Conservation (phyloP, 441 rosid genomes). For the Arabidopsis lyrata region DNA sequence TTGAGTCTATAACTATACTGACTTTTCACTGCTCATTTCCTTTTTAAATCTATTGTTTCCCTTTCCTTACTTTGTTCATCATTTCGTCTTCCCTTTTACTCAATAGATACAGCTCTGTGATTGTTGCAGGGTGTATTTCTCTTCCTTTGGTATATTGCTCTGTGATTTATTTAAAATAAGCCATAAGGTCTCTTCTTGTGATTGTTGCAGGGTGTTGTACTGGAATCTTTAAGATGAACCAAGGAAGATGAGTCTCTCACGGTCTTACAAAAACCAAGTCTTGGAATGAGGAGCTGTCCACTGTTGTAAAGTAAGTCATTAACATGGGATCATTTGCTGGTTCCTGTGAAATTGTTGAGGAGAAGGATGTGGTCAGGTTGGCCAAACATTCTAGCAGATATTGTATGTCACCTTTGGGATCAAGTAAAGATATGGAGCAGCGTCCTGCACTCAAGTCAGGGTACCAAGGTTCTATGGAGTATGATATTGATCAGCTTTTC, state of each 20-base stretch:
- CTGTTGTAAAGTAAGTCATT: slow-evolving; percentile 8
- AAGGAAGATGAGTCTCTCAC: slow-evolving; percentile 23
- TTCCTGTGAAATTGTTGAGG: slow-evolving; percentile 85
- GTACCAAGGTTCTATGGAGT: slow-evolving; percentile 68
- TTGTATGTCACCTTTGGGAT: slow-evolving; percentile 51
- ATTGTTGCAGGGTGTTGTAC: slow-evolving; percentile 29
- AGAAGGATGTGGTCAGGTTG: slow-evolving; percentile 54
- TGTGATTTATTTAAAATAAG: background rate
- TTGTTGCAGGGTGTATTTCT: too few relatives aligned
- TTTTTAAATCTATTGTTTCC: slow-evolving; percentile 22
- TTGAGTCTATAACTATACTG: slow-evolving; percentile 26
- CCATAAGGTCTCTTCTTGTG: slow-evolving; percentile 1
- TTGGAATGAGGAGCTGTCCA: background rate
- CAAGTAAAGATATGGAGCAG: slow-evolving; percentile 52
- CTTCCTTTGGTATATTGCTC: slow-evolving; percentile 19
- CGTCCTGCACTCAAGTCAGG: slow-evolving; percentile 39
- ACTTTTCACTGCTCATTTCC: slow-evolving; percentile 7
- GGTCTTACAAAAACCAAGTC: slow-evolving; percentile 3
- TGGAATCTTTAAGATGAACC: background rate
- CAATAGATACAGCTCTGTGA: background rate
- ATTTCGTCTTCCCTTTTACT: slow-evolving; percentile 1
- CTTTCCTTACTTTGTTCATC: slow-evolving; percentile 36
- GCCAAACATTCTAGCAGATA: slow-evolving; percentile 52
- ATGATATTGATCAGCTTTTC: slow-evolving; percentile 87
- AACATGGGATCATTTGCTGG: slow-evolving; percentile 75